These are phyloP conservation scores for Saccharum hybrid DNA, from an alignment of 202 grass and related monocot species.

Conservation along the genomic window DNA sequence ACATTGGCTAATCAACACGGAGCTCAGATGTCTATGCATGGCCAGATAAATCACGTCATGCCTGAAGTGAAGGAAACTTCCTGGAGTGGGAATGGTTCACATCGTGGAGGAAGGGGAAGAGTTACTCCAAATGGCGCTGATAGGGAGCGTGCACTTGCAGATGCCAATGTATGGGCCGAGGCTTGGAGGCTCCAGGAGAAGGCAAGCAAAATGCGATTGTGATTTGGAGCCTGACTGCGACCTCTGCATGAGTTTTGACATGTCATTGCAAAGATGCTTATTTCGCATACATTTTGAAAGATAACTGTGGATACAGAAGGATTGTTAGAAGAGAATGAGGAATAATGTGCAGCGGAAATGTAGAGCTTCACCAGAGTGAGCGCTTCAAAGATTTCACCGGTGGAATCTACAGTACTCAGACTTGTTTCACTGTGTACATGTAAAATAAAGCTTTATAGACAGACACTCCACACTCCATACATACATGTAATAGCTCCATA, in stretches of 20 bases:
- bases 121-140: slow-evolving; percentile 44
- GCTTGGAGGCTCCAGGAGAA: slow-evolving; percentile 53
- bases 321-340: slow-evolving; percentile 28
- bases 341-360: slow-evolving; percentile 38
- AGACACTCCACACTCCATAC: slow-evolving; percentile 17
- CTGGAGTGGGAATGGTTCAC: slow-evolving; percentile 20
- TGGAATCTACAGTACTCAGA: slow-evolving; percentile 30
- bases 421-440: slow-evolving; percentile 3
- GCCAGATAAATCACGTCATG: neutral
- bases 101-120: slow-evolving; percentile 37
- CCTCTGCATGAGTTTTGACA: neutral
- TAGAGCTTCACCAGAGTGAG: slow-evolving; percentile 60
- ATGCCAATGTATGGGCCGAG: slow-evolving; percentile 54
- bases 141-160: slow-evolving; percentile 53
- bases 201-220: slow-evolving; percentile 35
- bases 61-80: slow-evolving; percentile 41
- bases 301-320: neutral
- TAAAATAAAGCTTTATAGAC: slow-evolving; percentile 2
- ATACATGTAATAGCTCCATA: slow-evolving; percentile 37
- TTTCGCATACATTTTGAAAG: neutral
- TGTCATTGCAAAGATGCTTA: neutral
- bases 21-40: slow-evolving; percentile 24
- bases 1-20: slow-evolving; percentile 25
- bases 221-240: neutral
- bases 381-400: slow-evolving; percentile 56